These are phyloP conservation scores for Schizosaccharomyces japonicus DNA, from an alignment of 805 yeast species.

Conservation along the genomic window DNA sequence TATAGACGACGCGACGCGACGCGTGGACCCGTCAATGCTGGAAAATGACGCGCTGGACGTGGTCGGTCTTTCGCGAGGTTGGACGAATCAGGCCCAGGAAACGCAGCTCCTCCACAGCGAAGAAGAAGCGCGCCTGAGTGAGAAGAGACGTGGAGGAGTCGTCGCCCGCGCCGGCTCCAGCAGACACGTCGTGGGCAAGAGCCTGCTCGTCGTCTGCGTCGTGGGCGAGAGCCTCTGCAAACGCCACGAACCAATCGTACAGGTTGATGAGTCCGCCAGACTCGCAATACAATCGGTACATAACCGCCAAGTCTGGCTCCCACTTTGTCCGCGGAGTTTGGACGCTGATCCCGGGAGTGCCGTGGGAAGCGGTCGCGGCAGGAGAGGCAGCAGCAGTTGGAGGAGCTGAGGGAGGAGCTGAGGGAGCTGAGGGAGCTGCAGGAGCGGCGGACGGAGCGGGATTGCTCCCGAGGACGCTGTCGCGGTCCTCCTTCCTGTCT, in stretches of 20 bases:
- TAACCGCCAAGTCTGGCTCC: background rate
- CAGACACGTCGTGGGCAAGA: no score
- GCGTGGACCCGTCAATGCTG: background rate
- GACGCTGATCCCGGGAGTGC: no score
- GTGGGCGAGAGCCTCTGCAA: background rate
- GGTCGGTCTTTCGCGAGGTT: slow-evolving; percentile 3
- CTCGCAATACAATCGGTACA: slow-evolving; percentile 8
- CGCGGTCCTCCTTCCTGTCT: background rate
- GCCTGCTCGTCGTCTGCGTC: background rate
- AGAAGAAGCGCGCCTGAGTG: slow-evolving; percentile 9
- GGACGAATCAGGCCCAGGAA: slow-evolving; percentile 9
- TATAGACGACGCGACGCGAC: no score
- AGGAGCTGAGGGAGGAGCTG: no score
- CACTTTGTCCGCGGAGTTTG: no score
- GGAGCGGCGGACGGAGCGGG: no score
- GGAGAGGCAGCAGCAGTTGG: no score
- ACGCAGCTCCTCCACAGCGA: slow-evolving; percentile 8
- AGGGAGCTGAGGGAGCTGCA: no score
- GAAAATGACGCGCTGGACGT: background rate
- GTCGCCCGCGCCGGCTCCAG: no score
- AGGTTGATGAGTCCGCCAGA: slow-evolving; percentile 9
- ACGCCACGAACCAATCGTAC: slow-evolving; percentile 10
- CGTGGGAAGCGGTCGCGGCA: no score
- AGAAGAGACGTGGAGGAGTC: no score
- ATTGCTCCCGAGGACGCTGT: background rate